These are phyloP conservation scores for Gentiana macrophylla DNA, from an alignment of 257 asterid genomes.

Conservation along the genomic window DNA sequence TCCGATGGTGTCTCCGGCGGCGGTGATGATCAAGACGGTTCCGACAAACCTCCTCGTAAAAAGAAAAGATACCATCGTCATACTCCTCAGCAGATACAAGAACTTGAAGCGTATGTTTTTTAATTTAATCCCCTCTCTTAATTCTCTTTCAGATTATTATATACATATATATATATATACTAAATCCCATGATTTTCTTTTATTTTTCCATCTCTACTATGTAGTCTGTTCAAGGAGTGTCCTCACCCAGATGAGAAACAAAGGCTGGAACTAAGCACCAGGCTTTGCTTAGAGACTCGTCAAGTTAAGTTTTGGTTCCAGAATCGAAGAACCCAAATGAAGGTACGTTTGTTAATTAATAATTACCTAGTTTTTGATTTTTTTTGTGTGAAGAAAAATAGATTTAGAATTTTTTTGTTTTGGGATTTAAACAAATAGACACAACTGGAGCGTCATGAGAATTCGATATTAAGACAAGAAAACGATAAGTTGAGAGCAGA, in stretches of 20 bases:
- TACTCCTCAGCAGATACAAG: constrained; percentile 98
- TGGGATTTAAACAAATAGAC: constrained; percentile 23
- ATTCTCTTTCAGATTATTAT: background rate
- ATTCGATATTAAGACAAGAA: constrained; percentile 41
- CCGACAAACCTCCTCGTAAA: constrained; percentile 75
- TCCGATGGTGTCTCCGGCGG: constrained; percentile 86
- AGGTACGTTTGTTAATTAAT: constrained; percentile 31
- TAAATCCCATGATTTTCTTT: no score
- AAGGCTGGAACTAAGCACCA: constrained; percentile 76
- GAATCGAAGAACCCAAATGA: constrained; percentile 91
- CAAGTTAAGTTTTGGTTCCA: constrained; percentile 97
- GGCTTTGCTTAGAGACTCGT: constrained; percentile 68
- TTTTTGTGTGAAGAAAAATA: background rate
- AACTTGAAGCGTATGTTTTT: constrained; percentile 61
- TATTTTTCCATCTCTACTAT: background rate
- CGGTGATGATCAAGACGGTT: constrained; percentile 76
- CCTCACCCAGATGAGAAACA: constrained; percentile 99
- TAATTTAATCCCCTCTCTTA: background rate
- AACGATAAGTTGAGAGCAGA: constrained; percentile 46
- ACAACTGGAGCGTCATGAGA: constrained; percentile 50
- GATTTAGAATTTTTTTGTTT: constrained; percentile 8
- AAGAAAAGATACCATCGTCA: constrained; percentile 96
- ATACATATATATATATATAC: background rate
- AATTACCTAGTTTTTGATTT: background rate
- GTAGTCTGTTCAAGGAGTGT: constrained; percentile 85